Evolutionary conservation across 2,329 filamentous ascomycete species (phyloP), one percentile per base, ranked within the genome.

Genomic region (Sporothrix pallida): DNA sequence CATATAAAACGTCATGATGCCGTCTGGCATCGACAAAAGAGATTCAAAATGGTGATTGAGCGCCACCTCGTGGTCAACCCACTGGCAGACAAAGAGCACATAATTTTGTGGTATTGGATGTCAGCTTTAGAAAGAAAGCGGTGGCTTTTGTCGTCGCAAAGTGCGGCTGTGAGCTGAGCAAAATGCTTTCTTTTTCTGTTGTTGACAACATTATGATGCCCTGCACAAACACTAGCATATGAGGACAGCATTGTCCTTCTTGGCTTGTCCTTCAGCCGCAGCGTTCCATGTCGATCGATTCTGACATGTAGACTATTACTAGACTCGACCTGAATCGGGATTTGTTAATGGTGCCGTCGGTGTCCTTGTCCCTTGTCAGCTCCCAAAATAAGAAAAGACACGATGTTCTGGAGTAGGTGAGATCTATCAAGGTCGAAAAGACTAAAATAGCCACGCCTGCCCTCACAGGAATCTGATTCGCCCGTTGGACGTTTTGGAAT

Each of bases 381-480:
- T 5, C 31, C 31, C 37, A 65, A 65, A 46, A 65, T 37, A 37
- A 37, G 31, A 20, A 10, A 65, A 46, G 46, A 37, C 60, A 63
- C 17, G 37, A 44, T n/a, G 10, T 6, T 23, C 31, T 37, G 31
- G 37, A 23, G 5, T 17, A 65, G 9, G 10, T 46, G 42, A 8
- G 17, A 46, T 44, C 5, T 26, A 20, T 37, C 31, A 37, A 7
- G 31, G 31, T 37, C 17, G 31, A n/a, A 2, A 12, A 7, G 20
- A 17, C 12, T 15, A 26, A 67, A 67, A 67, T 67, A 44, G 62
- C 62, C 62, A 67, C 42, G 62, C 62, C 12, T 46, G 20, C 46
- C 42, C n/a, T 48, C n/a, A 12, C 12, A 4, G 9, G 62, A n/a
- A 23, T 23, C 62, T 67, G 62, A 67, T 67, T 67, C 42, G 62